phyloP scores from a whole-genome alignment of 768 basidiomycete genomes.

The Lentinula aciculospora region DNA sequence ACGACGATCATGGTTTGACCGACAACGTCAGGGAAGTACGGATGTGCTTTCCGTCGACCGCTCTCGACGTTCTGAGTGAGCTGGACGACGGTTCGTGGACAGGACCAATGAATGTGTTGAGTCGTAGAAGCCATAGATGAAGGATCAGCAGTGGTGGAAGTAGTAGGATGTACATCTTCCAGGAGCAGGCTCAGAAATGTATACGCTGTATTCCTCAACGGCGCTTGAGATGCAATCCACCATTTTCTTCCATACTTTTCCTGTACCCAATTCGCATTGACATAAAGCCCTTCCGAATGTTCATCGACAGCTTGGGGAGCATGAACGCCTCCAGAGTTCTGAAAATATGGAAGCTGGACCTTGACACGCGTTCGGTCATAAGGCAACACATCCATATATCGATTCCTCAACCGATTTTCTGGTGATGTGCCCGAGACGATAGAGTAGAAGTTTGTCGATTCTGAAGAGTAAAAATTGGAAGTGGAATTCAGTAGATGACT shows the following conservation, averaged over 20 bases:
- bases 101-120: slow-evolving; percentile 14
- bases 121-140: slow-evolving; percentile 5
- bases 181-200: slow-evolving; percentile 70
- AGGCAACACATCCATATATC: slow-evolving; percentile 69
- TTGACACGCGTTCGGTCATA: slow-evolving; percentile 79
- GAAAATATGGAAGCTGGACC: slow-evolving; percentile 22
- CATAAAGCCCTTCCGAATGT: slow-evolving; percentile 34
- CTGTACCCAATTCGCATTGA: slow-evolving; percentile 85
- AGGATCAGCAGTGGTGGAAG: slow-evolving; percentile 27
- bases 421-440: neutral
- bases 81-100: slow-evolving; percentile 74
- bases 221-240: slow-evolving; percentile 88
- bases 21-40: slow-evolving; percentile 63
- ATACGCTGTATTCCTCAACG: slow-evolving; percentile 63
- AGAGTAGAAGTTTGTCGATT: neutral
- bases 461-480: neutral
- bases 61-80: slow-evolving; percentile 70
- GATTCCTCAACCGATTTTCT: slow-evolving; percentile 45
- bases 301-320: neutral
- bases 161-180: slow-evolving; percentile 43
- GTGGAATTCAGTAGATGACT: neutral
- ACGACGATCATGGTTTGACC: slow-evolving; percentile 45
- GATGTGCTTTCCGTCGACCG: slow-evolving; percentile 66
- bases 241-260: slow-evolving; percentile 67
- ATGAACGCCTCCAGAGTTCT: slow-evolving; percentile 18